These are phyloP conservation scores for Rhodotorula glutinis DNA, from an alignment of 1,284 basidiomycete species.

Conservation along the genomic window DNA sequence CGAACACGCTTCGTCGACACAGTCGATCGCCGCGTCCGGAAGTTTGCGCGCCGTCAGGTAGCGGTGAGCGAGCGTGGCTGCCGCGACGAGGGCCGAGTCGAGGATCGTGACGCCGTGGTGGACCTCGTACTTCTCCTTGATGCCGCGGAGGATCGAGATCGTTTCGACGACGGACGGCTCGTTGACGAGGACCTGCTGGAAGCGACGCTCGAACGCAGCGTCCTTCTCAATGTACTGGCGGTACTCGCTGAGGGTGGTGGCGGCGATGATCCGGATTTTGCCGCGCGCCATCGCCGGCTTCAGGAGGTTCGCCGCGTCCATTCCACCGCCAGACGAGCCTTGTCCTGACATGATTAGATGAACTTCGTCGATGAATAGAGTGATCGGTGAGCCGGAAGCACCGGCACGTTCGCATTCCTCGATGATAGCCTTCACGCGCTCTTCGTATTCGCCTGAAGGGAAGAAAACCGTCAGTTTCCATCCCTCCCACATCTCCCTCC, in stretches of 20 bases:
- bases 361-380: slow-evolving; percentile 90
- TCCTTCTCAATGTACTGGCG: slow-evolving; percentile 87
- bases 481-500: too few species aligned
- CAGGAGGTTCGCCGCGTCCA: slow-evolving; percentile 71
- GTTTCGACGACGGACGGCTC: slow-evolving; percentile 89
- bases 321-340: slow-evolving; percentile 52
- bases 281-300: slow-evolving; percentile 69
- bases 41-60: slow-evolving; percentile 60
- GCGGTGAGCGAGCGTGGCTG: slow-evolving; percentile 88
- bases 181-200: slow-evolving; percentile 75
- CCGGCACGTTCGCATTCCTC: slow-evolving; percentile 86
- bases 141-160: slow-evolving; percentile 87
- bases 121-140: slow-evolving; percentile 68
- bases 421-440: slow-evolving; percentile 88
- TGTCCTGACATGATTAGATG: slow-evolving; percentile 87
- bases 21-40: slow-evolving; percentile 83
- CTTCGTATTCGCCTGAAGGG: slow-evolving; percentile 74
- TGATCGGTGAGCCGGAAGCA: slow-evolving; percentile 59
- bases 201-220: slow-evolving; percentile 68
- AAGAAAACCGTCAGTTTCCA: neutral
- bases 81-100: slow-evolving; percentile 84
- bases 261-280: slow-evolving; percentile 84
- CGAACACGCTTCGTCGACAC: slow-evolving; percentile 92
- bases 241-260: slow-evolving; percentile 85
- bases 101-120: slow-evolving; percentile 88